Evolutionary conservation across 208 protist species (phyloP), one percentile per base, ranked within the genome.

Genomic region (Trichomonas vaginalis): DNA sequence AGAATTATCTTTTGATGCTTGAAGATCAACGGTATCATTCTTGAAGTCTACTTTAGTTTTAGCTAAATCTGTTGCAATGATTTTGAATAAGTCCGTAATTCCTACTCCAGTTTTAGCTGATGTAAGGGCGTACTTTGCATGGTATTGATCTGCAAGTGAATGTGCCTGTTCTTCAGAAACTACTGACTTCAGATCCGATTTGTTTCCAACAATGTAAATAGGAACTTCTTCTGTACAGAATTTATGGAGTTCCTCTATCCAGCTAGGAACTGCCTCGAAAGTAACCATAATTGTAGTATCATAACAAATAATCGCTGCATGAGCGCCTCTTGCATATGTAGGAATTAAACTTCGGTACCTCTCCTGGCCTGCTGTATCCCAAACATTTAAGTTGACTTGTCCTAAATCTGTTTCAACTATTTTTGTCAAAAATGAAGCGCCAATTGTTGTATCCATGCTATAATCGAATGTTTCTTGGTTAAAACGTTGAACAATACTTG

Each of bases 341-440:
- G 47, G 45, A 79, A 51, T 46, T 6, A 95, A 21, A 45, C 37
- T 40, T 21, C 49, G 17, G 40, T 49, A 95, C 27, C 40, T 1
- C 6, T 95, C 86, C 32, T 95, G 86, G 27, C 86, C 86, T 37
- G 88, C 88, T 14, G 88, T 95, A 45, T 95, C 88, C 88, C 88
- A 95, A 79, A 95, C 47, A 51, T 56, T 27, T 2, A 62, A 3
- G 10, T 39, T 42, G 40, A 70, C 88, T 10, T 45, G 17, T 45
- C n/a, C 47, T 3, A 4, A 9, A 27, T 56, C 6, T 0, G 15
- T 32, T 12, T 51, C 10, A 3, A 70, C 47, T 37, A 27, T 56
- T 70, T 95, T 95, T 70, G 88, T 95, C 0, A 62, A 10, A 45
- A 95, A 70, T 27, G 27, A 39, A 37, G 47, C 88, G 70, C 88